Evolutionary conservation across 2,329 filamentous ascomycete species (phyloP).

Genomic region (Westerdykella ornata): DNA sequence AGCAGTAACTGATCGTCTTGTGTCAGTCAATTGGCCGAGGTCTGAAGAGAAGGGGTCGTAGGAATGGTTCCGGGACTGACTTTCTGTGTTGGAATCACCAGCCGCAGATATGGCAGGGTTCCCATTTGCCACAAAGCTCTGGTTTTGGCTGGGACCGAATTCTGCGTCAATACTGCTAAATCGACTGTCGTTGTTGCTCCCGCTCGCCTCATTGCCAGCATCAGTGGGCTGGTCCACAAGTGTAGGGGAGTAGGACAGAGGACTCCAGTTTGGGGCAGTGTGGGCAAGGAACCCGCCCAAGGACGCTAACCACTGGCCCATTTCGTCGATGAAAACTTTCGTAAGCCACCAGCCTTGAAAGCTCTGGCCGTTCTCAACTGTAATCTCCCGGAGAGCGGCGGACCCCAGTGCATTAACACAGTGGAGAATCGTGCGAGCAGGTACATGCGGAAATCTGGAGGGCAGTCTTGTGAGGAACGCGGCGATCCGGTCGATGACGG

Average conservation of each 20-base stretch:
- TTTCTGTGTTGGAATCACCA: slow-evolving; percentile 19
- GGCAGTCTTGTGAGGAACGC: slow-evolving; percentile 64
- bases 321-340: slow-evolving; percentile 93
- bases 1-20: slow-evolving; percentile 31
- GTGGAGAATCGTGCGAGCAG: slow-evolving; percentile 65
- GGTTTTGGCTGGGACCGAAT: slow-evolving; percentile 22
- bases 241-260: slow-evolving; percentile 21
- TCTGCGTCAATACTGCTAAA: slow-evolving; percentile 36
- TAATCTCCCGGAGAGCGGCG: slow-evolving; percentile 73
- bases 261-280: slow-evolving; percentile 25
- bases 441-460: slow-evolving; percentile 64
- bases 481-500: slow-evolving; percentile 73
- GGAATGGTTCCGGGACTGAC: slow-evolving; percentile 18
- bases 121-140: slow-evolving; percentile 29
- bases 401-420: slow-evolving; percentile 70
- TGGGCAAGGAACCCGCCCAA: slow-evolving; percentile 78
- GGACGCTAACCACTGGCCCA: slow-evolving; percentile 83
- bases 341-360: slow-evolving; percentile 94
- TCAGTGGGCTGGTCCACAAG: slow-evolving; percentile 25
- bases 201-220: slow-evolving; percentile 30
- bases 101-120: slow-evolving; percentile 19
- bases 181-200: slow-evolving; percentile 35
- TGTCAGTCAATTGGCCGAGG: slow-evolving; percentile 30
- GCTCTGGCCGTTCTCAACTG: slow-evolving; percentile 67
- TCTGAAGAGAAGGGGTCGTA: slow-evolving; percentile 3